phyloP scores from a whole-genome alignment of 139 green algal species.

The Pleodorina starrii region DNA sequence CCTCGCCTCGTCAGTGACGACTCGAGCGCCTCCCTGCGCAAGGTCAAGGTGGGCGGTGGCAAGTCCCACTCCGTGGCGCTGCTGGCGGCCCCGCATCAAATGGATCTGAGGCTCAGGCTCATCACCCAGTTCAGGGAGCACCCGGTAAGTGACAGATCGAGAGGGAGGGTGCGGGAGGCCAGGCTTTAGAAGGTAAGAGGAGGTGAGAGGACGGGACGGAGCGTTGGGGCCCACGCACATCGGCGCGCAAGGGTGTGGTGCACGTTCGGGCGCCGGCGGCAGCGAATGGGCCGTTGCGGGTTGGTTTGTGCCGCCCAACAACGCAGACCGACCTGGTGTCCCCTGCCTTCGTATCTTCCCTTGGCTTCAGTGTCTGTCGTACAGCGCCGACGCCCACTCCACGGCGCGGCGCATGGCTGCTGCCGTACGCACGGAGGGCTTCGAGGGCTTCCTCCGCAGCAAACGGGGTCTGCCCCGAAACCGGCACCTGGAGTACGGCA shows the following conservation, averaged over 20 bases:
- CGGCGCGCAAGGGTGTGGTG: too few species aligned
- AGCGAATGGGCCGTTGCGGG: too few species aligned
- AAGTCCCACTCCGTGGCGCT: constrained; percentile 1
- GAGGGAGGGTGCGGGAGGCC: too few species aligned
- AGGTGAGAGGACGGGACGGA: too few species aligned
- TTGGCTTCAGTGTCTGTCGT: background rate
- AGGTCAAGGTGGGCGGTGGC: background rate
- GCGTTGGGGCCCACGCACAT: too few species aligned
- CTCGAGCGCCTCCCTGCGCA: background rate
- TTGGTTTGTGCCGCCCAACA: too few species aligned
- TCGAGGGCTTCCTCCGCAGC: constrained; percentile 9
- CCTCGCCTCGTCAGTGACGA: background rate
- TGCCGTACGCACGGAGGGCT: constrained; percentile 2
- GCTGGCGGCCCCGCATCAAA: background rate
- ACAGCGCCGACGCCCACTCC: background rate
- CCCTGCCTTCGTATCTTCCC: too few species aligned
- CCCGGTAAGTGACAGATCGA: constrained; percentile 13
- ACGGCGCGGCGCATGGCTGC: background rate
- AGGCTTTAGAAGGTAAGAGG: too few species aligned
- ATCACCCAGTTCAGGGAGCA: constrained; percentile 7
- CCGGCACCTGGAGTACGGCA: constrained; percentile 4
- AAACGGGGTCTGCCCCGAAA: constrained; percentile 9
- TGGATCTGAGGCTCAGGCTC: constrained; percentile 1
- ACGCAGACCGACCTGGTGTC: too few species aligned
- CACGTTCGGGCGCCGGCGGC: too few species aligned